Conservation (phyloP, 768 basidiomycete genomes). For the Cubamyces sp. region DNA sequence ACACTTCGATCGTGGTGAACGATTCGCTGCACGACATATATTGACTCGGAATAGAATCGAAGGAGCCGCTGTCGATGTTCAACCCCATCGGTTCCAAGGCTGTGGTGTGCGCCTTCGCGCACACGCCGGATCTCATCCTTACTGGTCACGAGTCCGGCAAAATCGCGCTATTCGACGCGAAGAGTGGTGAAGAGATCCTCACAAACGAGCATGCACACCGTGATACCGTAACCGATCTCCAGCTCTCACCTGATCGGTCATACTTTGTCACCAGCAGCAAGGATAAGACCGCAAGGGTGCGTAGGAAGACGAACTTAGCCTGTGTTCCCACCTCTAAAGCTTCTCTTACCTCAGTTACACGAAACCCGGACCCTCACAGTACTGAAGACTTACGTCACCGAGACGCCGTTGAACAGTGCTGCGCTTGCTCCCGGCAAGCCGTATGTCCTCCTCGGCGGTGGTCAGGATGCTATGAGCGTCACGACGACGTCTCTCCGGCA, state of each 20-base stretch:
- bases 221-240: conserved; percentile 89
- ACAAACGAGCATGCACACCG: conserved; percentile 89
- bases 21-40: background rate
- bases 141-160: conserved; percentile 98
- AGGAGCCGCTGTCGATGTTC: conserved; percentile 78
- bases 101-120: conserved; percentile 93
- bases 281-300: conserved; percentile 92
- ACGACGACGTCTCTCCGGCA: conserved; percentile 93
- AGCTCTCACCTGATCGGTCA: conserved; percentile 85
- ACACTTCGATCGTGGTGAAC: background rate
- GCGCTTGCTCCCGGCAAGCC: conserved; percentile 83
- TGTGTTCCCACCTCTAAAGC: background rate
- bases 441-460: conserved; percentile 93
- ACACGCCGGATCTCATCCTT: conserved; percentile 75
- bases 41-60: conserved; percentile 56
- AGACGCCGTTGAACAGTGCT: conserved; percentile 95
- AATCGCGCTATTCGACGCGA: conserved; percentile 87
- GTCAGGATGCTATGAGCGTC: conserved; percentile 97
- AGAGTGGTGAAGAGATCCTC: conserved; percentile 80
- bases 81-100: conserved; percentile 92
- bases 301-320: conserved; percentile 32
- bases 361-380: conserved; percentile 87
- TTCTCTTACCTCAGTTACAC: conserved; percentile 60
- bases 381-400: conserved; percentile 91
- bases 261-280: conserved; percentile 97